phyloP scores from a whole-genome alignment of 306 rosid genomes.

The Trifolium subterraneum region DNA sequence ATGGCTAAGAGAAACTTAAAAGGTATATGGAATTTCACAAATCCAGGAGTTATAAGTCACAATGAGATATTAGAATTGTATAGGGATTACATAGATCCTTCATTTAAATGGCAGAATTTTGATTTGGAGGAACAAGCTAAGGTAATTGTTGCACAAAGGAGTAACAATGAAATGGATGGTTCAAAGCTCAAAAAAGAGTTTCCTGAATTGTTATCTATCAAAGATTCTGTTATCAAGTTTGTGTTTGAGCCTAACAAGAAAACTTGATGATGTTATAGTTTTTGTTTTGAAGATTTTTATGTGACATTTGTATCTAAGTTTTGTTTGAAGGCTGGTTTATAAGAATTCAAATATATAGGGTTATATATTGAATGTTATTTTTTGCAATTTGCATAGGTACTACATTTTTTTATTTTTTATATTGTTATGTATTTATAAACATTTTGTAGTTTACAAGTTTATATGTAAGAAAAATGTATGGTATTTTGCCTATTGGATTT shows the following conservation, averaged over 20 bases:
- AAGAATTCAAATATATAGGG: constrained; percentile 24
- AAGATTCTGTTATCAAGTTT: constrained; percentile 63
- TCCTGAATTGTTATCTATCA: constrained; percentile 61
- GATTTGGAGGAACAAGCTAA: constrained; percentile 68
- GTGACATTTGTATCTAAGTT: constrained; percentile 34
- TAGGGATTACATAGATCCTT: constrained; percentile 61
- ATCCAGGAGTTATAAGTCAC: constrained; percentile 79
- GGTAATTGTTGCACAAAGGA: constrained; percentile 70
- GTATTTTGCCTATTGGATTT: neutral
- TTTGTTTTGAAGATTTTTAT: constrained; percentile 21
- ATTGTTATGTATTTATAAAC: neutral
- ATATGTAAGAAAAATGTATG: neutral
- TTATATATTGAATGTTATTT: constrained; percentile 6
- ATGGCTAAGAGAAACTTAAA: constrained; percentile 69
- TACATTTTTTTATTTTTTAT: neutral
- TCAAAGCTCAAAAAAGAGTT: constrained; percentile 68
- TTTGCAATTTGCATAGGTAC: constrained; percentile 16
- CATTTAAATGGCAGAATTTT: constrained; percentile 68
- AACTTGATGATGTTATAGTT: constrained; percentile 42
- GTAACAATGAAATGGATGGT: constrained; percentile 77
- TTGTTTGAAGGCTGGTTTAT: neutral
- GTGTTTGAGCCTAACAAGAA: constrained; percentile 73
- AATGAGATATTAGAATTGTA: constrained; percentile 69
- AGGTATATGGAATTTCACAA: constrained; percentile 87
- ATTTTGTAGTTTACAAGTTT: constrained; percentile 18